These are phyloP conservation scores for Pyricularia sp. DNA, from an alignment of 2,329 filamentous ascomycete genomes.

Conservation along the genomic window DNA sequence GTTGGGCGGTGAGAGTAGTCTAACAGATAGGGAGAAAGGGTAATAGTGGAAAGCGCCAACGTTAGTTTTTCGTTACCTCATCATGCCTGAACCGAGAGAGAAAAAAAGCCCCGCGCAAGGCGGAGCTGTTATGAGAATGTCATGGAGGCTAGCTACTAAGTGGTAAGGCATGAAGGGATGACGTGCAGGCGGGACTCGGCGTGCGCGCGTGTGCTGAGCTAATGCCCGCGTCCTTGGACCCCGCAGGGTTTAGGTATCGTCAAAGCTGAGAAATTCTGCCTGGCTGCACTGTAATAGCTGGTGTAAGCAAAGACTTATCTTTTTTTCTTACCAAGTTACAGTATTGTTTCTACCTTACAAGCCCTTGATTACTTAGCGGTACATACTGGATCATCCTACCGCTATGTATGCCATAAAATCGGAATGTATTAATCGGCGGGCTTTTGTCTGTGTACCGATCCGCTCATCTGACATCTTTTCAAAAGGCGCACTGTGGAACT, in stretches of 20 bases:
- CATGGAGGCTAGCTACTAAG: not conserved
- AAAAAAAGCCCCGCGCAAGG: too few relatives aligned
- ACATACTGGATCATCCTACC: not conserved
- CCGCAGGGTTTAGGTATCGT: not conserved
- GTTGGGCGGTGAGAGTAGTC: too few relatives aligned
- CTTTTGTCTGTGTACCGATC: too few relatives aligned
- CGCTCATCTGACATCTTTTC: not conserved
- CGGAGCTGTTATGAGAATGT: too few relatives aligned
- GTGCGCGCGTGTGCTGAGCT: not conserved
- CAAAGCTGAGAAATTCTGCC: not conserved
- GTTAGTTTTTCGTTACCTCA: too few relatives aligned
- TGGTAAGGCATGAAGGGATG: not conserved
- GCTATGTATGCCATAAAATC: too few relatives aligned
- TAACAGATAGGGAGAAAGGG: too few relatives aligned
- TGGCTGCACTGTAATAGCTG: not conserved
- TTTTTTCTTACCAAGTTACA: not conserved
- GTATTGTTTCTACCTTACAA: not conserved
- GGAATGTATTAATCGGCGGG: too few relatives aligned
- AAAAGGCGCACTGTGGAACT: not conserved
- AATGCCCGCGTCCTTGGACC: not conserved
- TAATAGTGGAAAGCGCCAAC: too few relatives aligned
- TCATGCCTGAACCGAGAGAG: too few relatives aligned
- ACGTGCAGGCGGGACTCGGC: not conserved
- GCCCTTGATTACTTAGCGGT: too few relatives aligned
- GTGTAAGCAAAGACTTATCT: not conserved